A percentile compares a stretch with the other conserved stretches of the same genome.
Conservation (phyloP, 768 basidiomycete species). For the Leccinum disarticulatum region DNA sequence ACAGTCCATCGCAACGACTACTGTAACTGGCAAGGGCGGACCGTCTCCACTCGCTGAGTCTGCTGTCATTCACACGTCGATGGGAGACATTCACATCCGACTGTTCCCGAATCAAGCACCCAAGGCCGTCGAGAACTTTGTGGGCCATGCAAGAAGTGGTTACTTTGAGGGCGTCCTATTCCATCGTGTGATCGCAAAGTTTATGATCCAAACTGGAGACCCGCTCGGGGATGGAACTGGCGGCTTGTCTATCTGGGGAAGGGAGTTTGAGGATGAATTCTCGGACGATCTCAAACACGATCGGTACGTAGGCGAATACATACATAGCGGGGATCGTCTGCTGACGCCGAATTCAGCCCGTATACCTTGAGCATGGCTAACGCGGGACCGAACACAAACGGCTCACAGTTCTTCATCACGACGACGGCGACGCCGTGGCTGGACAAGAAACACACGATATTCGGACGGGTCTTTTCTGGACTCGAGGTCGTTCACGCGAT, state of each 20-base stretch:
- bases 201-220: constrained; percentile 97
- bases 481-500: constrained; percentile 90
- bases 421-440: constrained; percentile 93
- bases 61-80: constrained; percentile 92
- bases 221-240: constrained; percentile 95
- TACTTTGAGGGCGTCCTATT: constrained; percentile 94
- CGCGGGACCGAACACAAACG: constrained; percentile 87
- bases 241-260: constrained; percentile 86
- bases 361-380: constrained; percentile 97
- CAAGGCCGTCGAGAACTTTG: constrained; percentile 97
- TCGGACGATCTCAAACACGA: constrained; percentile 87
- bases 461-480: constrained; percentile 84
- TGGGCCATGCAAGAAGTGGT: constrained; percentile 83
- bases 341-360: constrained; percentile 50
- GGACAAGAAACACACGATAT: constrained; percentile 90
- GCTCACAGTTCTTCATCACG: constrained; percentile 98
- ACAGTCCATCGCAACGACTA: constrained; percentile 76
- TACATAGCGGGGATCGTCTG: not conserved
- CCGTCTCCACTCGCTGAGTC: constrained; percentile 73
- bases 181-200: constrained; percentile 97
- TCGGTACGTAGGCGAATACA: constrained; percentile 47
- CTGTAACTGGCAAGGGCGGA: constrained; percentile 46
- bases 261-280: constrained; percentile 93
- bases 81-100: constrained; percentile 89
- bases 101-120: constrained; percentile 92